A percentile compares a stretch with the other conserved stretches of the same genome.
phyloP scores from a whole-genome alignment of 768 basidiomycete genomes.

The Gelatoporia subvermispora region DNA sequence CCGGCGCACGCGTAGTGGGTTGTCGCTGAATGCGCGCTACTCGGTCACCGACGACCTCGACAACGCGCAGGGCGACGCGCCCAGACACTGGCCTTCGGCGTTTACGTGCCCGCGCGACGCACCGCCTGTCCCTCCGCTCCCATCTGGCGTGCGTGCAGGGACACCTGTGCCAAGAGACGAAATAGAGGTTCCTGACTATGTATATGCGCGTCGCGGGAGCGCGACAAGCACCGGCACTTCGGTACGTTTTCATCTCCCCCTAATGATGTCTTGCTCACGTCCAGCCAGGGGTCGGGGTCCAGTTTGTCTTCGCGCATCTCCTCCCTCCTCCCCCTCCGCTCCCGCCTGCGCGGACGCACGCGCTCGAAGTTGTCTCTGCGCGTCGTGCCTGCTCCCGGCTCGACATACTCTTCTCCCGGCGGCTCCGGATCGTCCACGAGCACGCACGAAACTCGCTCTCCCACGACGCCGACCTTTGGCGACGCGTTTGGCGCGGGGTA shows the following conservation, averaged over 20 bases:
- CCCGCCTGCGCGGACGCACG: slow-evolving; percentile 9
- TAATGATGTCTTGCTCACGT: not conserved
- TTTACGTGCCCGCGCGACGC: slow-evolving; percentile 17
- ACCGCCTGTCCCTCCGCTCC: slow-evolving; percentile 14
- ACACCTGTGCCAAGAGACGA: slow-evolving; percentile 2
- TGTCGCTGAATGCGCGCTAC: not conserved
- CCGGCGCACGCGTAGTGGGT: not conserved
- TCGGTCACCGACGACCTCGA: not conserved
- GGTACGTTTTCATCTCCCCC: slow-evolving; percentile 1
- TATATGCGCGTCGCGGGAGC: slow-evolving; percentile 21
- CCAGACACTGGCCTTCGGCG: slow-evolving; percentile 10
- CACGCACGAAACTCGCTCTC: not conserved
- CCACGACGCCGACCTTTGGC: slow-evolving; percentile 1
- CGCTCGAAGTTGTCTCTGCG: slow-evolving; percentile 21
- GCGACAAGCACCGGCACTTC: slow-evolving; percentile 17
- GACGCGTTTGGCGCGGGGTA: not conserved
- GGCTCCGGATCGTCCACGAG: not conserved
- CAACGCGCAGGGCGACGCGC: not conserved
- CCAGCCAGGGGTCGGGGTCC: slow-evolving; percentile 10
- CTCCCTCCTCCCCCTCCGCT: slow-evolving; percentile 12
- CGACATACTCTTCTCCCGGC: slow-evolving; percentile 12
- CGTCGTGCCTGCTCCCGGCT: slow-evolving; percentile 3
- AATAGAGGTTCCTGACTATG: slow-evolving; percentile 16
- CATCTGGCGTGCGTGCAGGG: not conserved
- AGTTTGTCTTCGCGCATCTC: slow-evolving; percentile 18